Percentiles rank a stretch among this genome's conserved stretches.
These are phyloP conservation scores for Daedaleopsis nitida DNA, from an alignment of 768 basidiomycete species.

Conservation along the genomic window DNA sequence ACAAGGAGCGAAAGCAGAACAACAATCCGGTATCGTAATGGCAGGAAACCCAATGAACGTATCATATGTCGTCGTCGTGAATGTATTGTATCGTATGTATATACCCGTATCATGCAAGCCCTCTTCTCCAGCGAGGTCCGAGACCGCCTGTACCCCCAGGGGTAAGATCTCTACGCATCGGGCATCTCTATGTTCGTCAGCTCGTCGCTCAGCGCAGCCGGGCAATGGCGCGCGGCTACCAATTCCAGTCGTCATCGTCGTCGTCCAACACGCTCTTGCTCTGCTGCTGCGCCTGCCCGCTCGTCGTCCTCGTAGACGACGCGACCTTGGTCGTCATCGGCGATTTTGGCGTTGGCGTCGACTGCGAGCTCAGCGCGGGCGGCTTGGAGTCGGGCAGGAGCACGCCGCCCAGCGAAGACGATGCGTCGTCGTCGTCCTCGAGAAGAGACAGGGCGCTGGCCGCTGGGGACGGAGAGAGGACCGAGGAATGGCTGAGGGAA, in stretches of 20 bases:
- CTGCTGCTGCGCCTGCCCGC: neutral
- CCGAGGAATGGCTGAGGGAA: too few species aligned
- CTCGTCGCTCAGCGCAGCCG: neutral
- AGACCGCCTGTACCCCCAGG: neutral
- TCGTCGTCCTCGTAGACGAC: neutral
- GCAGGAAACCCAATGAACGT: too few species aligned
- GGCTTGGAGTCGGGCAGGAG: constrained; percentile 34
- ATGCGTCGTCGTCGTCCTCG: constrained; percentile 33
- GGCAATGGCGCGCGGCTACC: constrained; percentile 37
- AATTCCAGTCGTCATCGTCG: constrained; percentile 66
- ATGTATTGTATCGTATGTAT: too few species aligned
- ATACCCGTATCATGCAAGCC: too few species aligned
- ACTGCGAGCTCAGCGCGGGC: constrained; percentile 20
- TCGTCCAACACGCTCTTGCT: constrained; percentile 33
- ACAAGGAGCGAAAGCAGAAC: neutral
- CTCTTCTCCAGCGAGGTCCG: neutral
- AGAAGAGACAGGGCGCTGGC: constrained; percentile 35
- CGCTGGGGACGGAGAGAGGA: constrained; percentile 18
- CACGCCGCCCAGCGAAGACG: constrained; percentile 31
- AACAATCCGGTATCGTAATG: neutral
- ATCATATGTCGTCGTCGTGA: too few species aligned
- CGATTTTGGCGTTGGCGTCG: constrained; percentile 7
- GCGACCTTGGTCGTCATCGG: neutral
- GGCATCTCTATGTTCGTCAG: neutral
- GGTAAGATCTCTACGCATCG: neutral